phyloP scores from a whole-genome alignment of 2,329 filamentous ascomycete species.

The Teratosphaeria nubilosa region DNA sequence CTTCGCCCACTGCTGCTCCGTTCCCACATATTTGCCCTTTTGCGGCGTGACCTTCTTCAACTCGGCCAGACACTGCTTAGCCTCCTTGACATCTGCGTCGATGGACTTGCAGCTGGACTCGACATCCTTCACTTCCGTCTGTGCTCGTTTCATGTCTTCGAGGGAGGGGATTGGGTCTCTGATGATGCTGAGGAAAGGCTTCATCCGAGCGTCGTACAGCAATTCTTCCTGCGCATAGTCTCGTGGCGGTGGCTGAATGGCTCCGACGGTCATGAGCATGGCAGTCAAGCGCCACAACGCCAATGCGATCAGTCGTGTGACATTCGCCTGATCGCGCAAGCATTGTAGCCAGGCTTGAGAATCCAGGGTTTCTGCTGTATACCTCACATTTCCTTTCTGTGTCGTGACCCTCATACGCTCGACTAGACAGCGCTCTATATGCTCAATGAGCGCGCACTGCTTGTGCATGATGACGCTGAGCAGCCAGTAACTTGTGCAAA shows the following conservation, averaged over 20 bases:
- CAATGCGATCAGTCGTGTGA: constrained; percentile 19
- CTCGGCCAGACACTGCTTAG: constrained; percentile 26
- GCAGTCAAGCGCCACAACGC: constrained; percentile 49
- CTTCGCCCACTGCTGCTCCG: constrained; percentile 27
- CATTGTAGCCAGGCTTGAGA: constrained; percentile 17
- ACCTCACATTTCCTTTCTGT: constrained; percentile 18
- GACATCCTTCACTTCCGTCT: background rate
- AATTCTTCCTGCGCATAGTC: constrained; percentile 59
- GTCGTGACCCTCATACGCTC: constrained; percentile 16
- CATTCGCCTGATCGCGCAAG: constrained; percentile 20
- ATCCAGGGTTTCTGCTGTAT: constrained; percentile 9
- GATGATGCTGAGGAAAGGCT: constrained; percentile 61
- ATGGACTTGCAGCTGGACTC: constrained; percentile 3
- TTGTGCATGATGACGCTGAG: constrained; percentile 7
- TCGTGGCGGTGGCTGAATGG: constrained; percentile 42
- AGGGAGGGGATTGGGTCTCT: constrained; percentile 58
- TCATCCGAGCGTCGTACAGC: constrained; percentile 78
- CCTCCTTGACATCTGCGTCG: constrained; percentile 21
- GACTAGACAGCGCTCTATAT: constrained; percentile 58
- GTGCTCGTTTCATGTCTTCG: constrained; percentile 44
- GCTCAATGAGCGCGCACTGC: constrained; percentile 40
- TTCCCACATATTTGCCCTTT: constrained; percentile 26
- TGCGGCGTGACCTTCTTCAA: constrained; percentile 28
- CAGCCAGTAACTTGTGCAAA: constrained; percentile 76
- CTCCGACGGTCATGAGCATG: constrained; percentile 48